Base-by-base conservation (phyloP, 2,329 filamentous ascomycete species). In the Claviceps quebecensis region DNA sequence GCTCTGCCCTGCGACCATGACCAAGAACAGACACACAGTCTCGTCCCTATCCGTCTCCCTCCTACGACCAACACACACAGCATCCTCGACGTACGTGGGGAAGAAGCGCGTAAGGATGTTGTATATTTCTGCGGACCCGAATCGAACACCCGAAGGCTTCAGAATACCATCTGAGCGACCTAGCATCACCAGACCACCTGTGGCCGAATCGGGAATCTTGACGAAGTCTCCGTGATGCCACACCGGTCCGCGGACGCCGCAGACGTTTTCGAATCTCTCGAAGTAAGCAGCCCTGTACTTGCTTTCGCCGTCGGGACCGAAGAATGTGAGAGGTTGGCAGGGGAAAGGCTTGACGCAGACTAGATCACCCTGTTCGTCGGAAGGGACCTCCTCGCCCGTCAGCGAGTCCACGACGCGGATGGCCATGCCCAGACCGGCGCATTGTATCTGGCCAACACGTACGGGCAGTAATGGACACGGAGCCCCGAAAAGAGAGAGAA, bases 171-270 rank as follows among this genome's bases (percentile, higher is more conserved):
- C 91, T 49, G 86, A 93, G 26, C 91, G 79, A 2, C 93, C 91
- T 0, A 97, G 77, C 91, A 97, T 97, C 57, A 88, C 75, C 9
- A 97, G 70, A 0, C 89, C 87, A 13, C 87, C 83, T 0, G 87
- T 93, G 16, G 69, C 61, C 0, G 81, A 77, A 58, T 89, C 84
- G 7, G 68, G 66, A 38, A 82, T 75, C 41, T 74, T 72, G 37
- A 96, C 80, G 63, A 96, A 97, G 67, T 98, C 93, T 34, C 91
- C 91, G 62, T 98, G 91, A 63, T 95, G 89, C 93, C 93, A 97
- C 14, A 87, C 75, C 1, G 71, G 63, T 3, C 68, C 69, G 26
- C 59, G 54, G 11, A 54, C 61, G 13, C 63, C 68, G 54, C 67
- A 69, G 9, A 69, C 59, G 52, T 68, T 59, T 19, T 76, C 70